Base-by-base conservation (phyloP, 345 rosid genomes). In the Arabis alpina region DNA sequence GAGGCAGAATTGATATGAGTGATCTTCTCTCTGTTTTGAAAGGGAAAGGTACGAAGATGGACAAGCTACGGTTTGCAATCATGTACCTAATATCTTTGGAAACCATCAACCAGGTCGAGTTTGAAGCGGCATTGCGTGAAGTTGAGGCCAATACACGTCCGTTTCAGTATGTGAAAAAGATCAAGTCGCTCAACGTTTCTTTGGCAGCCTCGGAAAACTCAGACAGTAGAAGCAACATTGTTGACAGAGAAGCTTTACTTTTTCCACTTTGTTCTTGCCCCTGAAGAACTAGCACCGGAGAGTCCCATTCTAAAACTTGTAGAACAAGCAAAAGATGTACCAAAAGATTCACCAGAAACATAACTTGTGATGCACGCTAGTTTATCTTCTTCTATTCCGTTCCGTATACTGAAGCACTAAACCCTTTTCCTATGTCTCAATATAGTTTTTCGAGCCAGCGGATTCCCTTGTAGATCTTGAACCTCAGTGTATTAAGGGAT, bases 91-190 rank as follows among this genome's bases (percentile, higher is more conserved):
- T 60, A 40, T 19, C 84, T 90, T 79, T 82, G 4, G 90, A 91
- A 73, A 84, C 80, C 63, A 82, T 87, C 65, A 87, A 87, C 73
- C 93, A 70, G 24, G 72, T 79, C 5, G 93, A 91, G 68, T 79
- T 80, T 1, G 93, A 91, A 66, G 76, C 88, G 2, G 91, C 88
- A 39, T 86, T 91, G 3, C 77, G 75, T 80, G 91, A 91, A 74
- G 84, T 86, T 3, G 88, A 89, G 75, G 88, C 85, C 59, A 90
- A 89, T 59, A 75, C 83, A 41, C 72, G 84, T 64, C 91, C 93
- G 27, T 91, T 87, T 80, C 91, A 79, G 73, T 89, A 88, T 34
- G 96, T 91, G 66, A 89, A 86, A 87, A 91, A 87, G 83, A 91
- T 88, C 55, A 88, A 86, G 78, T 82, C 93, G 55, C 67, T 91